phyloP scores from a whole-genome alignment of 2,329 filamentous ascomycete species.

The Ophiostoma sp. region DNA sequence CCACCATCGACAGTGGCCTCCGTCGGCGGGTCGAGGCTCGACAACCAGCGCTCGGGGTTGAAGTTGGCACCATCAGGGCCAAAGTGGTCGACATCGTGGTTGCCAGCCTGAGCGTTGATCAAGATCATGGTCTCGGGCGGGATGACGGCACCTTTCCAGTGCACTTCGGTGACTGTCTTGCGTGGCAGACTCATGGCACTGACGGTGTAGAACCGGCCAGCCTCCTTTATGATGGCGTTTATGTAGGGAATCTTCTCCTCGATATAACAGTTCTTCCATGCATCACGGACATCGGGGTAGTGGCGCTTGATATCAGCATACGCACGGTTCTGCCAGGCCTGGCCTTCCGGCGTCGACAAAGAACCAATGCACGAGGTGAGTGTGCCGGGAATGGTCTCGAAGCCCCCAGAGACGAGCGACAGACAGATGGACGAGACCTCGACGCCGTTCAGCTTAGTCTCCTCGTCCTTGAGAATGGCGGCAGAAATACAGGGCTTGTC shows the following conservation, averaged over 20 bases:
- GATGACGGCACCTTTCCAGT: slow-evolving; percentile 65
- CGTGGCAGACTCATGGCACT: slow-evolving; percentile 77
- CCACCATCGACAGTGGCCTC: slow-evolving; percentile 45
- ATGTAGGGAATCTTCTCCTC: slow-evolving; percentile 78
- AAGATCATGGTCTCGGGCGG: slow-evolving; percentile 78
- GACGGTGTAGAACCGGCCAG: slow-evolving; percentile 75
- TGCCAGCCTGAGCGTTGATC: slow-evolving; percentile 73
- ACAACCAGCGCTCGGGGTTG: slow-evolving; percentile 69
- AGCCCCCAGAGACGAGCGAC: slow-evolving; percentile 72
- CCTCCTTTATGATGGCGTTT: slow-evolving; percentile 76
- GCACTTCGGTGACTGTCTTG: slow-evolving; percentile 69
- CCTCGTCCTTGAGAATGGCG: slow-evolving; percentile 33
- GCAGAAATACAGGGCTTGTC: slow-evolving; percentile 37
- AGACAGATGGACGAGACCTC: slow-evolving; percentile 69
- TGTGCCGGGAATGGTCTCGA: slow-evolving; percentile 79
- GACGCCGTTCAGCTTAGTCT: slow-evolving; percentile 49
- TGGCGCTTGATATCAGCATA: slow-evolving; percentile 68
- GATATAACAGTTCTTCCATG: slow-evolving; percentile 70
- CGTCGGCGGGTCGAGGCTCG: slow-evolving; percentile 22
- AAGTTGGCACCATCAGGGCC: slow-evolving; percentile 59
- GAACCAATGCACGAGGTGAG: slow-evolving; percentile 78
- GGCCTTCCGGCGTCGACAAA: slow-evolving; percentile 66
- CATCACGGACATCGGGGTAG: slow-evolving; percentile 68
- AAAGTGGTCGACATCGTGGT: slow-evolving; percentile 71
- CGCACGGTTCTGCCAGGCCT: slow-evolving; percentile 68